Evolutionary conservation across 306 rosid genomes (phyloP), one percentile per base, ranked within the genome.

Genomic region (Senna tora): DNA sequence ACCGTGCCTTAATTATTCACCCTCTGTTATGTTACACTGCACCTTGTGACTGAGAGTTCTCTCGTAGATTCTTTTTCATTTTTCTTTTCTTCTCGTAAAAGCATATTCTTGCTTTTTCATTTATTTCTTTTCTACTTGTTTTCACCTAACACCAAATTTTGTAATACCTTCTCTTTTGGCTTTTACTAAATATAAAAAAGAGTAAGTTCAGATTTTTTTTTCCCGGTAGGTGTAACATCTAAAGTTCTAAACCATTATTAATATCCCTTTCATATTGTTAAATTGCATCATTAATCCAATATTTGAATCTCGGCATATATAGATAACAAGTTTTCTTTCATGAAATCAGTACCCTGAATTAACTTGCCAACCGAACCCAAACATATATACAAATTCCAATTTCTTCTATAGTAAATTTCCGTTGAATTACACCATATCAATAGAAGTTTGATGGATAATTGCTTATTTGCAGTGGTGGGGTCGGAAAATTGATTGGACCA

Each of bases 361-460:
- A 36, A 55, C 54, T 25, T 57, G 65, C 33, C 30, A 43, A 63
- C 57, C n/a, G 33, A 67, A 30, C n/a, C 22, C 16, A 33, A 17
- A 25, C 64, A 25, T 5, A 38, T 17, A 41, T 5, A 38, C 17
- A 41, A 39, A 65, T 7, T 32, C 13, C 49, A 65, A 33, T 19
- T 70, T 77, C 76, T 62, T 61, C 36, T 9, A 25, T 5, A 39
- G 63, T 34, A 39, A 2, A 38, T 17, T 59, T 59, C n/a, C 14
- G 17, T 45, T 19, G 56, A 36, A 10, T 9, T 6, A 15, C 5
- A 2, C 15, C 5, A 41, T 63, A 62, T 53, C 62, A 61, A 42
- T 46, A 73, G 64, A n/a, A 72, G 56, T 38, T 54, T 57, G 74
- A 28, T 15, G 17, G 32, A 14, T n/a, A 57, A 21, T 67, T 28